Evolutionary conservation across 2,329 filamentous ascomycete species (phyloP).

Genomic region (Chalara sp.): DNA sequence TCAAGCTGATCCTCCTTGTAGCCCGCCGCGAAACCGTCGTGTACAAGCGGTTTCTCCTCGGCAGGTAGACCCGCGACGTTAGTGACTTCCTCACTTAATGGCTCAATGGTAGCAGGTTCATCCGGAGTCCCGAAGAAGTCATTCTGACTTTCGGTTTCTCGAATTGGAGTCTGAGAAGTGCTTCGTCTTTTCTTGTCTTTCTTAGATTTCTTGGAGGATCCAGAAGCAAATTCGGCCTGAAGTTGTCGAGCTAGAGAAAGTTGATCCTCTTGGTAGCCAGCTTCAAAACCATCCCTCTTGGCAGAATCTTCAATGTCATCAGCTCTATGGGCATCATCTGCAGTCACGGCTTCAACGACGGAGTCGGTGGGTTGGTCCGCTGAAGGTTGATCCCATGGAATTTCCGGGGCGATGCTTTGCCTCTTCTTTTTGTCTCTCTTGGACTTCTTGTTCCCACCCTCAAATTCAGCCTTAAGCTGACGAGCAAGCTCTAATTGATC

Average conservation of each 20-base stretch:
- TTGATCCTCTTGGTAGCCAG: constrained; percentile 7
- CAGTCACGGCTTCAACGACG: neutral
- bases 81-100: too few relatives aligned
- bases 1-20: constrained; percentile 2
- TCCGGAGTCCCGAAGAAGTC: too few relatives aligned
- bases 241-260: constrained; percentile 9
- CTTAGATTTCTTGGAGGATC: constrained; percentile 14
- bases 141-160: neutral
- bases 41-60: neutral
- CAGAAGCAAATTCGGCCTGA: neutral
- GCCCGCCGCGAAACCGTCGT: neutral
- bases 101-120: too few relatives aligned
- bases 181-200: constrained; percentile 18
- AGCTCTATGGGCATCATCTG: neutral
- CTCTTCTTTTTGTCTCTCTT: too few relatives aligned
- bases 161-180: neutral
- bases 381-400: too few relatives aligned
- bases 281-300: constrained; percentile 3
- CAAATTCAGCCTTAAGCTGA: constrained; percentile 20
- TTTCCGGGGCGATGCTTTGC: too few relatives aligned
- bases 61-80: too few relatives aligned
- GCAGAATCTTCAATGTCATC: constrained; percentile 1
- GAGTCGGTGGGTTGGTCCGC: too few relatives aligned
- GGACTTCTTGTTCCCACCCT: constrained; percentile 5
- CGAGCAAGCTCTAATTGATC: constrained; percentile 23